Evolutionary conservation across 306 rosid species (phyloP).

Genomic region (Casuarina cunninghamiana): DNA sequence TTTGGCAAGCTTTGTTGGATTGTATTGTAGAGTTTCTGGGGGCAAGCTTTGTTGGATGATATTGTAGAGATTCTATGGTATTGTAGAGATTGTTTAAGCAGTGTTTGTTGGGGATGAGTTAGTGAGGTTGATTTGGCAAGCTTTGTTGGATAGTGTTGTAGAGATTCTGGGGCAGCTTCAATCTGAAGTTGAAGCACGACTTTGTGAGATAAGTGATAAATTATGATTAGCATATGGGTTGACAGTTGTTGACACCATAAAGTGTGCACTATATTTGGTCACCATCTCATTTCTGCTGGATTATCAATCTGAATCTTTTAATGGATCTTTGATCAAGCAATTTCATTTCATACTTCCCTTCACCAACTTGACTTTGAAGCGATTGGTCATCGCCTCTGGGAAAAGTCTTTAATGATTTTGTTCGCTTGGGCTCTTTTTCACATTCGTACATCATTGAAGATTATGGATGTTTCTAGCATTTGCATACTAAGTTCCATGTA

Average conservation of each 20-base stretch:
- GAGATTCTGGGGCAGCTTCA: background rate
- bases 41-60: background rate
- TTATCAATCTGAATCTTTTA: background rate
- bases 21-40: background rate
- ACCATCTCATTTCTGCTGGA: background rate
- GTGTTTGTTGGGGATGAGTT: background rate
- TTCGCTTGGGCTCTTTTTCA: background rate
- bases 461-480: background rate
- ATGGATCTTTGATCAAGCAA: background rate
- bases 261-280: background rate
- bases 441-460: background rate
- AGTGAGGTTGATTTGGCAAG: background rate
- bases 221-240: background rate
- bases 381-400: background rate
- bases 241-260: background rate
- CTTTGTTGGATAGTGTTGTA: background rate
- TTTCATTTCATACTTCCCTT: slow-evolving; percentile 1
- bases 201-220: background rate
- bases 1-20: background rate
- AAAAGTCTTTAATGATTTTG: background rate
- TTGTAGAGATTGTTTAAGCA: background rate
- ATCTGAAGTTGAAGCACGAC: background rate
- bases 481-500: background rate
- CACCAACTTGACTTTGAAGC: background rate
- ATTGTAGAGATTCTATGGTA: background rate